Evolutionary conservation across 805 yeast species (phyloP), one percentile per base, ranked within the genome.

Genomic region (Yarrowia sp.): DNA sequence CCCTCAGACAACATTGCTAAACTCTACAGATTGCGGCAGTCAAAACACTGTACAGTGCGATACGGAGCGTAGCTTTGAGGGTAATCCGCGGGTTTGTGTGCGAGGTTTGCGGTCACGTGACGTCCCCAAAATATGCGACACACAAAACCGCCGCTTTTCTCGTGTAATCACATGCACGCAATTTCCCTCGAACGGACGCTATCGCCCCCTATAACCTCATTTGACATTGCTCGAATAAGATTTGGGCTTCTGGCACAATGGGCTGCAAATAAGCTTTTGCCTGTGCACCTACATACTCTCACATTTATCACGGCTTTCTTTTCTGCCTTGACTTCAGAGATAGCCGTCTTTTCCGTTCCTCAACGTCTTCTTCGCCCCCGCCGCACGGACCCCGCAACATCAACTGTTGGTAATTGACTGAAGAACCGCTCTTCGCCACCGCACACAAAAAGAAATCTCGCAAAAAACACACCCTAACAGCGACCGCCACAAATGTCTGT

Each of bases 341-440:
- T 32, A 29, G 38, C 53, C 53, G n/a, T n/a, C n/a, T n/a, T n/a
- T n/a, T n/a, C n/a, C n/a, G n/a, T n/a, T n/a, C n/a, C n/a, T n/a
- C n/a, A n/a, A n/a, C n/a, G n/a, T n/a, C n/a, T n/a, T n/a, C n/a
- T n/a, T n/a, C n/a, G n/a, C n/a, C n/a, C n/a, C n/a, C n/a, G n/a
- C n/a, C n/a, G n/a, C n/a, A n/a, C n/a, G n/a, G n/a, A n/a, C n/a
- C n/a, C n/a, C 24, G 24, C 56, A 47, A 47, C 55, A 47, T 47
- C 55, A 47, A 47, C 55, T 47, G 55, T 47, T 47, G 55, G 25
- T 42, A 42, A 42, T 39, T 39, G 44, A 22, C 27, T 21, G n/a
- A n/a, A n/a, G n/a, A n/a, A n/a, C n/a, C n/a, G n/a, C n/a, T n/a
- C n/a, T n/a, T n/a, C n/a, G n/a, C n/a, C n/a, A n/a, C n/a, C n/a